Evolutionary conservation across 345 rosid species (phyloP).

Genomic region (Cochlearia excelsa): DNA sequence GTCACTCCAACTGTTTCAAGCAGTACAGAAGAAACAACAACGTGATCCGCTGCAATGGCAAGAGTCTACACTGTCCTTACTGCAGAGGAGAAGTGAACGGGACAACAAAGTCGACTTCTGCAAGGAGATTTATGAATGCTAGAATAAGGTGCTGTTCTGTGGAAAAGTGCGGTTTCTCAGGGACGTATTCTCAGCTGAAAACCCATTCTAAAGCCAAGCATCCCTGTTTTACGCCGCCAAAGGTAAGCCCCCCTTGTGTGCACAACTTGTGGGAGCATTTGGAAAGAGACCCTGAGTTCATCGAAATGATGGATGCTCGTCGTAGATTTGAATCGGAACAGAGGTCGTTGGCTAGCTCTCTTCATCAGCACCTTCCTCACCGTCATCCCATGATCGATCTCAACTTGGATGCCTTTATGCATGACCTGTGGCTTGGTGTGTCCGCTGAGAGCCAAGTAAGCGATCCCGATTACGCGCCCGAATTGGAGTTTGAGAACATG

Average conservation of each 20-base stretch:
- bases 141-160: conserved; percentile 48
- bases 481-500: neutral
- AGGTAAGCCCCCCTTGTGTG: conserved; percentile 42
- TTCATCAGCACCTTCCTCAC: conserved; percentile 21
- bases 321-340: conserved; percentile 34
- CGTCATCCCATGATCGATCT: conserved; percentile 12
- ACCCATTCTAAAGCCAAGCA: conserved; percentile 58
- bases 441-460: neutral
- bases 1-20: conserved; percentile 68
- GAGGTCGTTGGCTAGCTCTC: conserved; percentile 5
- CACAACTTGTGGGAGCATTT: conserved; percentile 42
- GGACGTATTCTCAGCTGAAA: conserved; percentile 53
- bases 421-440: no score
- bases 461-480: neutral
- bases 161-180: conserved; percentile 49
- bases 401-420: neutral
- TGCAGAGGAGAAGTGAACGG: conserved; percentile 60
- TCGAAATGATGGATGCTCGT: conserved; percentile 38
- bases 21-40: conserved; percentile 44
- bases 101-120: conserved; percentile 43
- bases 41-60: conserved; percentile 13
- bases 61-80: conserved; percentile 48
- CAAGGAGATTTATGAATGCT: conserved; percentile 56
- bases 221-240: conserved; percentile 41
- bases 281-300: conserved; percentile 41